Percentiles rank a stretch among this genome's conserved stretches.
These are phyloP conservation scores for Myochromella boudieri DNA, from an alignment of 768 basidiomycete species.

Conservation along the genomic window DNA sequence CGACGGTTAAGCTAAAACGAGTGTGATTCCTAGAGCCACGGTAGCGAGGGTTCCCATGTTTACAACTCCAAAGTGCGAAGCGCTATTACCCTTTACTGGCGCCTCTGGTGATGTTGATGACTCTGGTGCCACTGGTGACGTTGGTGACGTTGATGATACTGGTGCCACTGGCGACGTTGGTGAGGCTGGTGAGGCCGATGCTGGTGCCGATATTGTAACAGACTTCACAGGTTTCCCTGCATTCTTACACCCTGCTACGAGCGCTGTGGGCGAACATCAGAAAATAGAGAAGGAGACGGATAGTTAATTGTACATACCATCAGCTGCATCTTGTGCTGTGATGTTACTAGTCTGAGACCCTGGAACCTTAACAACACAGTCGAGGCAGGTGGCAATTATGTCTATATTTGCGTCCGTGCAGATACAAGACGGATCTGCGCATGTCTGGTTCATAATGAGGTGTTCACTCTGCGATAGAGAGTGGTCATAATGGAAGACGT, in stretches of 20 bases:
- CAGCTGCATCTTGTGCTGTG: too few species aligned
- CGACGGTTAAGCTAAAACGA: background rate
- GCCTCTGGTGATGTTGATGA: too few species aligned
- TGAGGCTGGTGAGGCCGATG: too few species aligned
- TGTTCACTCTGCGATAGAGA: background rate
- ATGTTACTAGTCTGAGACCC: too few species aligned
- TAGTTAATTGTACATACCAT: too few species aligned
- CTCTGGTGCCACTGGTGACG: too few species aligned
- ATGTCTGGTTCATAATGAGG: background rate
- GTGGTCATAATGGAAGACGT: background rate
- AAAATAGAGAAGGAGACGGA: too few species aligned
- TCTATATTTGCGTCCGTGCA: conserved; percentile 2
- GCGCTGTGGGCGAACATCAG: background rate
- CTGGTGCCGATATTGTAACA: background rate
- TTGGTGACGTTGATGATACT: too few species aligned
- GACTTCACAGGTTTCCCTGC: background rate
- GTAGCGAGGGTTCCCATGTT: background rate
- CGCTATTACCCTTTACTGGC: background rate
- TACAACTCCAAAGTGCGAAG: background rate
- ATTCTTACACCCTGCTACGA: background rate
- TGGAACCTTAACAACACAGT: conserved; percentile 3
- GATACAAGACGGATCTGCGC: background rate
- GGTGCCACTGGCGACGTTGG: too few species aligned
- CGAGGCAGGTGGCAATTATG: background rate
- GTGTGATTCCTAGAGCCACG: background rate